Conservation (phyloP, 495 filamentous ascomycete genomes). For the Chaetomium tenue region DNA sequence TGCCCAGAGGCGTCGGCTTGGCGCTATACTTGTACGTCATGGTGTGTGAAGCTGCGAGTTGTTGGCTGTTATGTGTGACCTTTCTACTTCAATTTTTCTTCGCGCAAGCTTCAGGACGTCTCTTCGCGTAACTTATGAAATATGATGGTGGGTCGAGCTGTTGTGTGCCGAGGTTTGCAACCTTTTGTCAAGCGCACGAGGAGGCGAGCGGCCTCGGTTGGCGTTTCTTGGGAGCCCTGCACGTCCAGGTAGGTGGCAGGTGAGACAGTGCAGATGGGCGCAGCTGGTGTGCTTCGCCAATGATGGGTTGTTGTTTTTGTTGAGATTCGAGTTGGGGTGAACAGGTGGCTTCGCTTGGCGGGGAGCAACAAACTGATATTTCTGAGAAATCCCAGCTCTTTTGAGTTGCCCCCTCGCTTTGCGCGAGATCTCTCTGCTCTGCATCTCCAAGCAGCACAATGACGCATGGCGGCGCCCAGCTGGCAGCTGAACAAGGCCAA, state of each 20-base stretch:
- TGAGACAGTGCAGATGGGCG: not conserved
- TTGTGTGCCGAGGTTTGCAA: conserved; percentile 4
- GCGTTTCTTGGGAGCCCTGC: not conserved
- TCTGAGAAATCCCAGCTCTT: too few relatives aligned
- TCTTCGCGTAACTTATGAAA: not conserved
- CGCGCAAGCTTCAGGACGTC: not conserved
- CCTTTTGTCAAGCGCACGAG: not conserved
- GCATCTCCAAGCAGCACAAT: too few relatives aligned
- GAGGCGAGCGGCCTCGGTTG: conserved; percentile 1
- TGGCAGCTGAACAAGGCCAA: too few relatives aligned
- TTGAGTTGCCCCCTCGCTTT: too few relatives aligned
- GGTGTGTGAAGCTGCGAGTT: not conserved
- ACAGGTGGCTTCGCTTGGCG: too few relatives aligned
- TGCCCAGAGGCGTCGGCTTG: conserved; percentile 39
- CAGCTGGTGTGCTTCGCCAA: too few relatives aligned
- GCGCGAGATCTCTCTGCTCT: too few relatives aligned
- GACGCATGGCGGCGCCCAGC: too few relatives aligned
- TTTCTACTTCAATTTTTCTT: not conserved
- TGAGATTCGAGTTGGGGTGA: too few relatives aligned
- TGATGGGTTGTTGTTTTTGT: too few relatives aligned
- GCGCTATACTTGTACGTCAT: conserved; percentile 9
- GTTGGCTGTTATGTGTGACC: not conserved
- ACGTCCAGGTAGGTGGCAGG: not conserved
- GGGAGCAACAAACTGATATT: too few relatives aligned
- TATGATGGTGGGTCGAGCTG: not conserved